Percentiles rank a stretch among this genome's conserved stretches.
Evolutionary conservation across 164 flowering plant species (phyloP).

Genomic region (Magnolia sinica): DNA sequence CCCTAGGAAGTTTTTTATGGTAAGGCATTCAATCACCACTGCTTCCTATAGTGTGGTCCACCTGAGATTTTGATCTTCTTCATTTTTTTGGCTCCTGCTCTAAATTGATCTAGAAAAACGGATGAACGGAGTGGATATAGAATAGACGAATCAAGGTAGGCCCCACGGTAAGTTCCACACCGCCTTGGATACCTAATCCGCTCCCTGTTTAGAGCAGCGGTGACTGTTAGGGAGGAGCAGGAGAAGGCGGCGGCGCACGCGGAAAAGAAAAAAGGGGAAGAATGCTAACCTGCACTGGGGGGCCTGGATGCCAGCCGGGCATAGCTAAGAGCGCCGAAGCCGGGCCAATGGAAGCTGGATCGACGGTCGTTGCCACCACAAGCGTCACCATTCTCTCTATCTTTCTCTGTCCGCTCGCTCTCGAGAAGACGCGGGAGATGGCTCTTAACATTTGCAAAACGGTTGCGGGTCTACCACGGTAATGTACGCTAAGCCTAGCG

Average conservation of each 20-base stretch:
- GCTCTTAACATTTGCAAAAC: neutral
- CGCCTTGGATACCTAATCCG: neutral
- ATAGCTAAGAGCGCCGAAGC: slow-evolving; percentile 70
- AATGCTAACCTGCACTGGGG: slow-evolving; percentile 44
- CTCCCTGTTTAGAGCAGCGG: too few species aligned
- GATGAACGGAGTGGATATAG: too few species aligned
- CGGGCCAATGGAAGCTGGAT: slow-evolving; percentile 85
- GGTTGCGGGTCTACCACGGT: neutral
- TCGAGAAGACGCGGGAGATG: neutral
- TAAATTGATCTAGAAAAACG: too few species aligned
- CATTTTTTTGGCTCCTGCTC: too few species aligned
- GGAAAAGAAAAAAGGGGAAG: neutral
- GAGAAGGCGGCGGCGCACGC: neutral
- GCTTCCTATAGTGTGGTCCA: too few species aligned
- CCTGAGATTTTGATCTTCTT: too few species aligned
- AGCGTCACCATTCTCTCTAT: slow-evolving; percentile 47
- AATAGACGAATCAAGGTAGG: too few species aligned
- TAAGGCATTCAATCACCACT: too few species aligned
- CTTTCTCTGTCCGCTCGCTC: neutral
- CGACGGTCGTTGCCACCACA: slow-evolving; percentile 71
- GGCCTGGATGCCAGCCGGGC: slow-evolving; percentile 85
- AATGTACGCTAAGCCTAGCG: neutral
- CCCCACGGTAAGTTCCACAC: neutral
- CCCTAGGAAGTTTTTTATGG: too few species aligned
- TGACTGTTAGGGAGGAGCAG: neutral